Evolutionary conservation across 306 rosid genomes (phyloP).

Genomic region (Pachyrhizus erosus): DNA sequence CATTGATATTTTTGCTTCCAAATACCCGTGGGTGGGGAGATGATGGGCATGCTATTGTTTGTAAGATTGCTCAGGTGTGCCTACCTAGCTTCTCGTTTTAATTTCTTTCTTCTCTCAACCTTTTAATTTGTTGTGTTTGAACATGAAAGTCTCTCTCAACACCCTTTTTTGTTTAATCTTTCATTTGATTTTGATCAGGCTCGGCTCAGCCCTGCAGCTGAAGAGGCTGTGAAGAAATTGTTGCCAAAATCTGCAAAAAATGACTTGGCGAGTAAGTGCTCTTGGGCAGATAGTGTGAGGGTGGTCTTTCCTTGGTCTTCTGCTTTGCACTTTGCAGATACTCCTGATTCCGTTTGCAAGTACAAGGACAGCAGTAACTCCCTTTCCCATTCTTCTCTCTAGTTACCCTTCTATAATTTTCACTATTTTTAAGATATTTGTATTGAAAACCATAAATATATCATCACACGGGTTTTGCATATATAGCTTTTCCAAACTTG

Average conservation of each 20-base stretch:
- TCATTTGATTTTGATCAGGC: conserved; percentile 41
- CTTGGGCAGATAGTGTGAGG: conserved; percentile 78
- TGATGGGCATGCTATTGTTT: conserved; percentile 70
- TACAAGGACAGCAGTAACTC: conserved; percentile 60
- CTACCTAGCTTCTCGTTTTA: neutral
- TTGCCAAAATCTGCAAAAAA: conserved; percentile 61
- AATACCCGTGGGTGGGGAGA: conserved; percentile 68
- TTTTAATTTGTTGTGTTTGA: neutral
- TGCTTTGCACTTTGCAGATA: conserved; percentile 75
- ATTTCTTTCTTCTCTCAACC: neutral
- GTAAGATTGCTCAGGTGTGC: conserved; percentile 79
- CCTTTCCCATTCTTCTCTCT: neutral
- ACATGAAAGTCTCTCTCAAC: neutral
- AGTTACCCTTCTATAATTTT: neutral
- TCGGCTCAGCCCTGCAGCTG: conserved; percentile 63
- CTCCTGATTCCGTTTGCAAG: conserved; percentile 71
- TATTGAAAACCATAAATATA: no score
- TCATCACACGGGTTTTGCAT: no score
- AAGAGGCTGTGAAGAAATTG: conserved; percentile 65
- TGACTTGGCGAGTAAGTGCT: conserved; percentile 66
- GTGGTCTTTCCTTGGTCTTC: conserved; percentile 72
- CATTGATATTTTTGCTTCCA: conserved; percentile 56
- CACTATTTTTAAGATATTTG: no score
- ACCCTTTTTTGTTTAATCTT: neutral
- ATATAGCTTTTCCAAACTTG: no score